Evolutionary conservation across 2,329 filamentous ascomycete genomes (phyloP), one percentile per base, ranked within the genome.

Genomic region (Teratosphaeria viscida): DNA sequence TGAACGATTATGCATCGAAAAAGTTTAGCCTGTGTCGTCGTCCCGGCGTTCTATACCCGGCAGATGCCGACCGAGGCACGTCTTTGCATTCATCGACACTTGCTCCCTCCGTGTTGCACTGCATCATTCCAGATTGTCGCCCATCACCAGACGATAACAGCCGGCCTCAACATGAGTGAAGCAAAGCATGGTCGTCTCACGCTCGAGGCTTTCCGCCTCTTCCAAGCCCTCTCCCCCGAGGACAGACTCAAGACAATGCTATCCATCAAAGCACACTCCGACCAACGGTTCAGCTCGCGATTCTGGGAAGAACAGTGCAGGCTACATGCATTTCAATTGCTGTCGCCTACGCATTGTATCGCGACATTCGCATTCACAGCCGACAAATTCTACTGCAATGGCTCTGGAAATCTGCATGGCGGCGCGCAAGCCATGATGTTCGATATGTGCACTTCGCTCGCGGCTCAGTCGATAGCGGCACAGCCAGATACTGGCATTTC

Each of bases 401-500:
- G 74, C 53, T 72, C 74, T 35, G 74, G 74, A 1, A 78, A 77
- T 35, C 73, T 83, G 62, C 81, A 83, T 65, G 81, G 81, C 37
- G 52, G 60, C 19, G 43, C 54, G 16, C 79, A 79, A 2, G 77
- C 79, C 0, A 71, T 81, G 5, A 79, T 83, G 52, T 70, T 67
- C 61, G 82, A 85, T 65, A 79, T 83, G 70, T 75, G 77, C 58
- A 80, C 78, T 1, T 76, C 73, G 6, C 67, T 76, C 7, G 70
- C 75, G 5, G 27, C 68, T 39, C 64, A 66, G 54, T 65, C 63
- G 1, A 63, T 69, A 32, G 62, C 63, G 0, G 63, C 53, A 14
- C 72, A 70, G 1, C 54, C 54, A 14, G 52, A 32, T 10, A 27
- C 52, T n/a, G 54, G 34, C 16, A 39, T 56, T 37, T 27, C 23